Conservation (phyloP, 2,329 filamentous ascomycete species). For the Daldinia sp. region DNA sequence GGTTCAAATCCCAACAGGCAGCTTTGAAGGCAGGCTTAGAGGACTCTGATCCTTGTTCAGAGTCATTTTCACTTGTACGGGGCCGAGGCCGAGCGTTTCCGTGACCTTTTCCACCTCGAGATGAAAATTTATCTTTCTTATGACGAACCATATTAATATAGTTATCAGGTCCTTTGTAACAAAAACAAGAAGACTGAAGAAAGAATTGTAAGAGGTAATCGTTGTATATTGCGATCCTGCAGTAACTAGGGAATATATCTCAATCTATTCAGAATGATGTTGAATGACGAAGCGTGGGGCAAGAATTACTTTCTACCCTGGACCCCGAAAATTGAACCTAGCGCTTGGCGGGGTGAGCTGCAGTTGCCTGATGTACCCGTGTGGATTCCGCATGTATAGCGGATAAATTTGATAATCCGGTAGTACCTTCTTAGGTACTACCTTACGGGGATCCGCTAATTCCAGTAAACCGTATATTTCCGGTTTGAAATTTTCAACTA, state of each 20-base stretch:
- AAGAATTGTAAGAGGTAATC: background rate
- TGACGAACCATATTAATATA: constrained; percentile 82
- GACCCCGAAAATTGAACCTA: constrained; percentile 15
- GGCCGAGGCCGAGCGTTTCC: constrained; percentile 68
- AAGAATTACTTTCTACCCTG: constrained; percentile 16
- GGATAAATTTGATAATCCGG: background rate
- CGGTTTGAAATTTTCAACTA: no score
- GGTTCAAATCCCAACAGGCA: constrained; percentile 96
- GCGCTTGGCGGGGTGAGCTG: constrained; percentile 8
- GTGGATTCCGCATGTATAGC: background rate
- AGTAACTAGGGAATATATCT: background rate
- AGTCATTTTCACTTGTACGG: constrained; percentile 57
- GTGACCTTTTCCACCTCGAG: constrained; percentile 78
- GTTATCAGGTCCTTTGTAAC: background rate
- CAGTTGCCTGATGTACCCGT: background rate
- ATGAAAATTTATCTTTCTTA: constrained; percentile 86
- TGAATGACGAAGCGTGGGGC: constrained; percentile 37
- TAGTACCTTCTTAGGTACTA: background rate
- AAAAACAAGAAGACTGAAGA: background rate
- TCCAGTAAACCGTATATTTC: no score
- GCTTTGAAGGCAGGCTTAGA: constrained; percentile 79
- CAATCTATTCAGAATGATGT: constrained; percentile 11
- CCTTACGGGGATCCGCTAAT: background rate
- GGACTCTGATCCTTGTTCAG: constrained; percentile 55
- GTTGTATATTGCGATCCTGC: background rate